Conservation (phyloP, 2,329 filamentous ascomycete genomes). For the Fusarium veterinarium region DNA sequence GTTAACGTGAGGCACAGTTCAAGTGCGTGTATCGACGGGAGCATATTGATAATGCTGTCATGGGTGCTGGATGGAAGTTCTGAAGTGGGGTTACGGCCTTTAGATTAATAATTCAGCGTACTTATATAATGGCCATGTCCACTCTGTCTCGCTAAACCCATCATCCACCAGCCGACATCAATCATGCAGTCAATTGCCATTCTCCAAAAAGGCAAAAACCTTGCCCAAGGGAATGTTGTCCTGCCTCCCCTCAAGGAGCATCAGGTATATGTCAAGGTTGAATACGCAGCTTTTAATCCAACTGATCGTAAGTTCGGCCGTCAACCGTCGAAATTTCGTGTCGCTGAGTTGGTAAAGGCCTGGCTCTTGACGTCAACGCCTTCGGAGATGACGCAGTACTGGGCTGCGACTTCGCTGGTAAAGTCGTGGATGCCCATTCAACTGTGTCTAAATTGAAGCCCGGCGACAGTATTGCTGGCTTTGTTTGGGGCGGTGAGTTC, state of each 20-base stretch:
- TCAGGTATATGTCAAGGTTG: slow-evolving; percentile 40
- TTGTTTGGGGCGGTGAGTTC: slow-evolving; percentile 45
- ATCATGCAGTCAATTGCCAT: slow-evolving; percentile 13
- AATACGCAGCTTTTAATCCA: slow-evolving; percentile 43
- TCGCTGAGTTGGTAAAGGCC: slow-evolving; percentile 20
- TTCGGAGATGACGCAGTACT: slow-evolving; percentile 53
- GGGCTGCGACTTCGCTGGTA: slow-evolving; percentile 52
- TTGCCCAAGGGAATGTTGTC: not conserved
- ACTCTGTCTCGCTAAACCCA: not conserved
- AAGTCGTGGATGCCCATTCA: slow-evolving; percentile 47
- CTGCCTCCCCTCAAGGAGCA: slow-evolving; percentile 24
- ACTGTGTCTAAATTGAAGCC: slow-evolving; percentile 20
- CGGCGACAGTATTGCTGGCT: slow-evolving; percentile 35
- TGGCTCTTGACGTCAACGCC: slow-evolving; percentile 49
- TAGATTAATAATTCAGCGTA: not conserved
- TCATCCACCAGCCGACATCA: not conserved
- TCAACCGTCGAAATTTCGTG: too few relatives aligned
- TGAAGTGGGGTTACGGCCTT: not conserved
- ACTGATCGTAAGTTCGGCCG: slow-evolving; percentile 34
- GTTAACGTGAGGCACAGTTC: not conserved
- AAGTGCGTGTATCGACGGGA: not conserved
- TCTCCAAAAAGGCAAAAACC: slow-evolving; percentile 3
- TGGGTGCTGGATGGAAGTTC: not conserved
- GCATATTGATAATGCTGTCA: not conserved
- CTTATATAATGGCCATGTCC: not conserved